Base-by-base conservation (phyloP, 768 basidiomycete genomes). In the Mycena crocata region DNA sequence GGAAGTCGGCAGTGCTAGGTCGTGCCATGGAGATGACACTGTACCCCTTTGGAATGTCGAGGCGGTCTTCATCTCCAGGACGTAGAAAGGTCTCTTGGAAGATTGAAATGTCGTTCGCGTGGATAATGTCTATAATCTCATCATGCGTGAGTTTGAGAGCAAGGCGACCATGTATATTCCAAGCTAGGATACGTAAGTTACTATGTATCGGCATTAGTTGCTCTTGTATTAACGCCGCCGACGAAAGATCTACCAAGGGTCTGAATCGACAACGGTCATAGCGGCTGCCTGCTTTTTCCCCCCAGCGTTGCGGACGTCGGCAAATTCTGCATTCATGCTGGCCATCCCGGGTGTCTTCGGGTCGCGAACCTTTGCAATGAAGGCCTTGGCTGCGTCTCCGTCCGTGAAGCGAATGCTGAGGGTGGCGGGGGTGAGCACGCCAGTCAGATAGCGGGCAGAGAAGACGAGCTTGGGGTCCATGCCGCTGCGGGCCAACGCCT, bases 121-220 rank as follows among this genome's bases (percentile, higher is more conserved):
- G 51, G 5, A 63, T 55, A 3, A 45, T 34, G 13, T 35, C 54
- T 3, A 23, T 5, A 5, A 63, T 26, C 21, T 63, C 62, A 26
- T 24, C 21, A 28, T 35, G 21, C 9, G 30, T 21, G 21, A 63
- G 21, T 23, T 63, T 63, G 15, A 55, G 30, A n/a, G 51, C 62
- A 24, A 63, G 40, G 32, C 32, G 34, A 17, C 62, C 62, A 19
- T 48, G 51, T 44, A 63, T 52, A 63, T 63, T 63, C 62, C 50
- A 54, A 21, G 62, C 34, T 21, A 37, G 5, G 28, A 56, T 56
- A 56, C 26, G n/a, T 26, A 56, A 3, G 28, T 39, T 56, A 28
- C n/a, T n/a, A n/a, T n/a, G 26, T 46, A 10, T 9, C 23, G 3
- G 26, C 15, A 15, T 46, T 46, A 46, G 45, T 46, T 46, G 45